Conservation (phyloP, 768 basidiomycete species). For the Rhodosporidiobolus odoratus region DNA sequence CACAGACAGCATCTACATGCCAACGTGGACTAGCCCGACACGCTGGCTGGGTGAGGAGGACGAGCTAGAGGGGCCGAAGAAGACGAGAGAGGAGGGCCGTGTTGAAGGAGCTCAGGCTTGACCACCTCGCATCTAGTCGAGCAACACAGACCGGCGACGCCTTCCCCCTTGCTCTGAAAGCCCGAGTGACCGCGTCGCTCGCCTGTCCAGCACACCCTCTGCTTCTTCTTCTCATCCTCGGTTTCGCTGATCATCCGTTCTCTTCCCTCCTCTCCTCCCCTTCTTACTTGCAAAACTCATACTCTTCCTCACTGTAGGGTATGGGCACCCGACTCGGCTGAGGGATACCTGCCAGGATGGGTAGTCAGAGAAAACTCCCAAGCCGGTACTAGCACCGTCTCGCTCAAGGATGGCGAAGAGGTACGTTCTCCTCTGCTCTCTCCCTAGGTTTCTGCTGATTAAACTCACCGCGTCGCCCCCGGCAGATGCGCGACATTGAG, state of each 20-base stretch:
- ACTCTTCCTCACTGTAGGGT: too few relatives aligned
- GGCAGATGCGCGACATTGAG: constrained; percentile 20
- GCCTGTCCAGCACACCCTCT: background rate
- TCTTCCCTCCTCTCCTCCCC: background rate
- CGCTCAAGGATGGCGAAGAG: constrained; percentile 52
- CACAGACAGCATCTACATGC: background rate
- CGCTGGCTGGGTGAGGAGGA: background rate
- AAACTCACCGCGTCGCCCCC: too few relatives aligned
- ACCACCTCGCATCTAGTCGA: too few relatives aligned
- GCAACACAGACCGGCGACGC: too few relatives aligned
- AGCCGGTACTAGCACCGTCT: constrained; percentile 60
- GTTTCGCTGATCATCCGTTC: background rate
- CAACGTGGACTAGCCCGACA: background rate
- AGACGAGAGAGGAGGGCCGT: background rate
- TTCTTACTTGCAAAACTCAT: too few relatives aligned
- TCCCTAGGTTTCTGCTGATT: background rate
- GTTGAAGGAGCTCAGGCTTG: background rate
- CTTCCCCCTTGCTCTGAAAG: too few relatives aligned
- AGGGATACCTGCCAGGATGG: constrained; percentile 93
- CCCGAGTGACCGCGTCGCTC: too few relatives aligned
- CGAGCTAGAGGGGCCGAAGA: background rate
- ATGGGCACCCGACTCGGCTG: constrained; percentile 87
- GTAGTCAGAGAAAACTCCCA: constrained; percentile 81
- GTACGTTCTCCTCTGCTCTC: background rate
- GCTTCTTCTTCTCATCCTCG: background rate